These are phyloP conservation scores for Verticillium isaacii DNA, from an alignment of 2,329 filamentous ascomycete genomes.

Conservation along the genomic window DNA sequence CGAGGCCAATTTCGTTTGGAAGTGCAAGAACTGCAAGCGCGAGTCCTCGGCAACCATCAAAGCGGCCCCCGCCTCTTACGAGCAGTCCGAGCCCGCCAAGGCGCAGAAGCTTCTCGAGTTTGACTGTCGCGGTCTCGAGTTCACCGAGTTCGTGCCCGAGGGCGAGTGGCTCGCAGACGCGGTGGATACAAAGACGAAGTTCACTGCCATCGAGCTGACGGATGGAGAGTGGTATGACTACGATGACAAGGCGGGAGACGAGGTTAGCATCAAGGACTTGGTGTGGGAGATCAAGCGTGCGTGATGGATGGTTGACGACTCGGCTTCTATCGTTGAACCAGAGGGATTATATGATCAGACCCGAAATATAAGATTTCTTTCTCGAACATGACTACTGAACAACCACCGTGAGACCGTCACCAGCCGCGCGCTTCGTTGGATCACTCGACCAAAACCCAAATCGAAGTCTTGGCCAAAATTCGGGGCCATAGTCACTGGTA, in stretches of 20 bases:
- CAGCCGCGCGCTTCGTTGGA: too few species aligned
- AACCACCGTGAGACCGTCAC: background rate
- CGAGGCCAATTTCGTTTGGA: conserved; percentile 99
- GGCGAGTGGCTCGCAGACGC: conserved; percentile 89
- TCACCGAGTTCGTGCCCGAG: conserved; percentile 87
- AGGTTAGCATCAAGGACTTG: conserved; percentile 87
- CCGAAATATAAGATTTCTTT: too few species aligned
- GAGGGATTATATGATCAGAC: too few species aligned
- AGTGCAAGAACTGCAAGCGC: conserved; percentile 95
- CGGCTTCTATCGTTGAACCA: too few species aligned
- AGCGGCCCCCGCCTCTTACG: conserved; percentile 66
- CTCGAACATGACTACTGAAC: background rate
- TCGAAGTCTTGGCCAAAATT: too few species aligned
- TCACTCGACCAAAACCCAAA: too few species aligned
- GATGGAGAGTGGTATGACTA: conserved; percentile 99
- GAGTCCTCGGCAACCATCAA: conserved; percentile 85
- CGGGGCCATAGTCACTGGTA: too few species aligned
- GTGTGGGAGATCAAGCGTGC: conserved; percentile 79
- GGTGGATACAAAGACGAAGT: conserved; percentile 74
- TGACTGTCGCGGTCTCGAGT: conserved; percentile 91
- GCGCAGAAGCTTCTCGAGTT: conserved; percentile 79
- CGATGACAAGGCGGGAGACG: conserved; percentile 86
- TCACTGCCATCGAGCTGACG: conserved; percentile 71
- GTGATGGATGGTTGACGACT: conserved; percentile 31
- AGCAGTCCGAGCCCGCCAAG: conserved; percentile 67